Conservation (phyloP, 2,329 filamentous ascomycete genomes). For the Ophioceras dolichostomum region DNA sequence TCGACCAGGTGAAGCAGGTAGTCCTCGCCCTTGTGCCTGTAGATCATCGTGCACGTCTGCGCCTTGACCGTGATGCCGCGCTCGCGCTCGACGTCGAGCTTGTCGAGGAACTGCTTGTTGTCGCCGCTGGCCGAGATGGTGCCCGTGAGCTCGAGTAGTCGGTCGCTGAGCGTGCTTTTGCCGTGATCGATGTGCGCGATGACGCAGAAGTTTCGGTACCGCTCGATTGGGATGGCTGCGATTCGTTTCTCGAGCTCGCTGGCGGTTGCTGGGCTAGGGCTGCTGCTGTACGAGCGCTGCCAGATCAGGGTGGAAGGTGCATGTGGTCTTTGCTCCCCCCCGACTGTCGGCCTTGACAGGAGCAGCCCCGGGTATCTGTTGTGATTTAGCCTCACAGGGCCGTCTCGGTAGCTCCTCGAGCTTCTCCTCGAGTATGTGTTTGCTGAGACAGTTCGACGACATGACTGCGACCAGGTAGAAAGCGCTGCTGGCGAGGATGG, state of each 20-base stretch:
- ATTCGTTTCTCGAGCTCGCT: conserved; percentile 46
- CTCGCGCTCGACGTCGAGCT: conserved; percentile 91
- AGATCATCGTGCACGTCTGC: conserved; percentile 96
- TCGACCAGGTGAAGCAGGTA: conserved; percentile 94
- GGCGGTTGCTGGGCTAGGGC: conserved; percentile 8
- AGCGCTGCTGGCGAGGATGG: too few species aligned
- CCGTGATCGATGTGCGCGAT: conserved; percentile 98
- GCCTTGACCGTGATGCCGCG: conserved; percentile 97
- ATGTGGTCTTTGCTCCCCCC: too few species aligned
- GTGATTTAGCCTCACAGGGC: too few species aligned
- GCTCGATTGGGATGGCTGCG: conserved; percentile 61
- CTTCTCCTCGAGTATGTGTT: too few species aligned
- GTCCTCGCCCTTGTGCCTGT: conserved; percentile 73
- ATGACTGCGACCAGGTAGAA: too few species aligned
- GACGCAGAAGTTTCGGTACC: conserved; percentile 94
- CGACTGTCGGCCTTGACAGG: too few species aligned
- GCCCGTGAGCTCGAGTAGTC: conserved; percentile 84
- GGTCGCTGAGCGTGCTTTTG: conserved; percentile 90
- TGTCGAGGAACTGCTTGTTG: conserved; percentile 95
- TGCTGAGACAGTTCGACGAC: too few species aligned
- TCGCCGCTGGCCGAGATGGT: conserved; percentile 70
- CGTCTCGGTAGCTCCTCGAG: too few species aligned
- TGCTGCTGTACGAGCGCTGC: too few species aligned
- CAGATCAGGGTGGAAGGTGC: too few species aligned
- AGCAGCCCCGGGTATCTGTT: too few species aligned